Evolutionary conservation across 768 basidiomycete genomes (phyloP).

Genomic region (Mycena albidolilacea): DNA sequence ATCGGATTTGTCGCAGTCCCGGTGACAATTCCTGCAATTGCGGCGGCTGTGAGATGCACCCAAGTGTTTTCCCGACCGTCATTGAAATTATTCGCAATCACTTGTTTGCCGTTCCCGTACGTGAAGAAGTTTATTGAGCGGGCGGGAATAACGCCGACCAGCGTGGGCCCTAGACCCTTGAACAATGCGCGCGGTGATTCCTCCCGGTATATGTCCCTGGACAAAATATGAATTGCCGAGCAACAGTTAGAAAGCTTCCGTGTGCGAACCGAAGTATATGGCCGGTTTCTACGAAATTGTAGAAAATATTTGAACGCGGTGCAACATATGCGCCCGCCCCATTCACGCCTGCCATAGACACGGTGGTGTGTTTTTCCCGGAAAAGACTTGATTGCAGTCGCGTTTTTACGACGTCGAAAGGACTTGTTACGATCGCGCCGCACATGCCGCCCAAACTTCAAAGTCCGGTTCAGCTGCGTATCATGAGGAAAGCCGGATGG

Average conservation of each 20-base stretch:
- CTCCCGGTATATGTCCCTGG: conserved; percentile 88
- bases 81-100: conserved; percentile 89
- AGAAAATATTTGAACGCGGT: conserved; percentile 72
- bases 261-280: conserved; percentile 84
- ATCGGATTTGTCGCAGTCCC: conserved; percentile 97
- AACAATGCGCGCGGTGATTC: conserved; percentile 94
- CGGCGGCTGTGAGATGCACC: conserved; percentile 90
- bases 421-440: conserved; percentile 95
- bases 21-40: conserved; percentile 88
- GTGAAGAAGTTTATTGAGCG: conserved; percentile 98
- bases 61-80: conserved; percentile 84
- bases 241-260: not conserved
- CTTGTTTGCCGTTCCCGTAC: conserved; percentile 95
- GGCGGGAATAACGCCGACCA: conserved; percentile 96
- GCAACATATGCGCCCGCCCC: conserved; percentile 55
- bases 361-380: conserved; percentile 55
- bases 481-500: conserved; percentile 28
- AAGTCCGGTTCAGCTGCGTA: conserved; percentile 25
- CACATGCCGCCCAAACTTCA: conserved; percentile 96
- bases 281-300: conserved; percentile 95
- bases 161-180: conserved; percentile 93
- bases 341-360: conserved; percentile 56
- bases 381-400: conserved; percentile 95
- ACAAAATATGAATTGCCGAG: conserved; percentile 2
- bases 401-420: conserved; percentile 99